Evolutionary conservation across 495 filamentous ascomycete species (phyloP).

Genomic region (Pyronema omphalodes): DNA sequence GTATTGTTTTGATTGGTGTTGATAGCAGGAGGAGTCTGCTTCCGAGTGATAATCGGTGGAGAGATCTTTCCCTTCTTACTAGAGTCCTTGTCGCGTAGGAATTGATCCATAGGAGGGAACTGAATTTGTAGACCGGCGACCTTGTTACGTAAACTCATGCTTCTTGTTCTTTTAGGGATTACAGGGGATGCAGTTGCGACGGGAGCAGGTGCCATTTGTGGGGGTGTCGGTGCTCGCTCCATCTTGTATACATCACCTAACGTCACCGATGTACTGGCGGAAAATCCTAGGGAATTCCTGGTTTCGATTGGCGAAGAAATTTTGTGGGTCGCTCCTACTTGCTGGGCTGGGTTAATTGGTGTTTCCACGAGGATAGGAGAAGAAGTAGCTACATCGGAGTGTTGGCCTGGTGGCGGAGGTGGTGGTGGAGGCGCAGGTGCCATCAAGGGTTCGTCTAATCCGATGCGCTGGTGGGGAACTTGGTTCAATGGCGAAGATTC

Average conservation of each 20-base stretch:
- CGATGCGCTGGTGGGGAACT: conserved; percentile 27
- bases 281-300: conserved; percentile 17
- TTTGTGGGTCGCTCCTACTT: not conserved
- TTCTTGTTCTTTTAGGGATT: not conserved
- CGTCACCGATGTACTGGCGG: conserved; percentile 11
- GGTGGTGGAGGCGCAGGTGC: not conserved
- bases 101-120: conserved; percentile 39
- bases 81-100: conserved; percentile 24
- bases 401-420: not conserved
- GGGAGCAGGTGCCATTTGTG: not conserved
- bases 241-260: conserved; percentile 12
- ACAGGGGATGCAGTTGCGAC: not conserved
- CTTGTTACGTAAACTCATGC: not conserved
- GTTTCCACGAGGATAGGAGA: not conserved
- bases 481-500: conserved; percentile 48
- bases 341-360: not conserved
- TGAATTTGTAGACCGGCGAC: conserved; percentile 54
- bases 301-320: conserved; percentile 21
- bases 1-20: too few species aligned
- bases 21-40: too few species aligned
- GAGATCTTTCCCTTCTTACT: not conserved
- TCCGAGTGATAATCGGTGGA: too few species aligned
- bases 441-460: not conserved
- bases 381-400: not conserved
- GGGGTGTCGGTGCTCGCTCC: not conserved